Evolutionary conservation across 2,329 filamentous ascomycete species (phyloP).

Genomic region (Alternaria tenuissima): DNA sequence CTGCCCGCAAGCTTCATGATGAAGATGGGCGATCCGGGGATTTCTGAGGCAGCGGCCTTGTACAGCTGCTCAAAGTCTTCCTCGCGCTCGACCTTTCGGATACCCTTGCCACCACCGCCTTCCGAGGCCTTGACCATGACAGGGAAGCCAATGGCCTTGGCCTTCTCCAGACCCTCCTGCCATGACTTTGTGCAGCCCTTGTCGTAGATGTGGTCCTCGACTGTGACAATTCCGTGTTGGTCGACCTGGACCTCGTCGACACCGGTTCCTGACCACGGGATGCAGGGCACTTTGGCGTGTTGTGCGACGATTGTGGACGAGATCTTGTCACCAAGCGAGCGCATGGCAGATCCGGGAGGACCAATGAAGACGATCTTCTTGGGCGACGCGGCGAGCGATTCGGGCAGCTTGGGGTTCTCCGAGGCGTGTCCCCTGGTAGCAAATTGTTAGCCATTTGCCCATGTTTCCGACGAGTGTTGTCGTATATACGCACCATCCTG

Average conservation of each 20-base stretch:
- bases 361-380: conserved; percentile 99
- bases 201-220: conserved; percentile 82
- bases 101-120: conserved; percentile 98
- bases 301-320: conserved; percentile 99
- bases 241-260: conserved; percentile 84
- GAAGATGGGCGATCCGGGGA: conserved; percentile 98
- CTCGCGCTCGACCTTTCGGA: conserved; percentile 89
- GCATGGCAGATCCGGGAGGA: conserved; percentile 96
- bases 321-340: conserved; percentile 98
- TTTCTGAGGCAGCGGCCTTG: conserved; percentile 95
- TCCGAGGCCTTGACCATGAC: conserved; percentile 99
- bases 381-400: conserved; percentile 92
- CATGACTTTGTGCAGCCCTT: conserved; percentile 91
- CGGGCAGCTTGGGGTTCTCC: conserved; percentile 96
- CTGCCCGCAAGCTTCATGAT: conserved; percentile 99
- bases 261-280: conserved; percentile 98
- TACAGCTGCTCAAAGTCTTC: conserved; percentile 87
- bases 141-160: conserved; percentile 92
- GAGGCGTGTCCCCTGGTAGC: conserved; percentile 79
- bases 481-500: conserved; percentile 78
- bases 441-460: conserved; percentile 25
- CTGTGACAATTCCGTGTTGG: conserved; percentile 86
- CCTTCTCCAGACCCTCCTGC: conserved; percentile 87
- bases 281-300: conserved; percentile 94
- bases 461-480: neutral